Percentiles rank a stretch among this genome's conserved stretches.
Evolutionary conservation across 78 protist species (phyloP).

Genomic region (Monocercomonoides exilis): DNA sequence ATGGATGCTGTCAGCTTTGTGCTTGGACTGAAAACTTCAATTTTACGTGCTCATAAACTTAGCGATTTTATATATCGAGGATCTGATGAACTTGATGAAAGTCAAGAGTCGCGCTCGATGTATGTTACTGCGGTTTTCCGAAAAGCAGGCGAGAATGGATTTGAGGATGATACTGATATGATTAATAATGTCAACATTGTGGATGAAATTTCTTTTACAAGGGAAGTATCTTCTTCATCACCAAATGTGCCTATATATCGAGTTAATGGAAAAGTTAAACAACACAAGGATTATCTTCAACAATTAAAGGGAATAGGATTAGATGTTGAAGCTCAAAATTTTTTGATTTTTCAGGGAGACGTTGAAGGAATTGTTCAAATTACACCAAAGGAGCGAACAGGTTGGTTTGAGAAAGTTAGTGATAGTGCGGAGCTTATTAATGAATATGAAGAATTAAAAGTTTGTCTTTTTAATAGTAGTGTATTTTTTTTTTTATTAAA

Average conservation of each 20-base stretch:
- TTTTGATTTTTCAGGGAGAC: conserved; percentile 36
- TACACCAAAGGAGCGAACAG: conserved; percentile 12
- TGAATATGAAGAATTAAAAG: conserved; percentile 19
- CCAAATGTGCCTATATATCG: background rate
- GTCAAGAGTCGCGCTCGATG: background rate
- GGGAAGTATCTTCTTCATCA: background rate
- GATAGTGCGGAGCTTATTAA: background rate
- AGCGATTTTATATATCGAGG: conserved; percentile 21
- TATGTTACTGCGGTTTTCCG: conserved; percentile 7
- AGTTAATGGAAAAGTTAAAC: background rate
- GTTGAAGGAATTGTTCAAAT: conserved; percentile 8
- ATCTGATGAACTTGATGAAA: background rate
- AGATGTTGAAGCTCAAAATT: background rate
- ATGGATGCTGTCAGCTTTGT: conserved; percentile 27
- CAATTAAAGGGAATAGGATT: conserved; percentile 10
- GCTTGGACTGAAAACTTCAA: background rate
- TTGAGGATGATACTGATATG: background rate
- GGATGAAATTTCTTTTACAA: background rate
- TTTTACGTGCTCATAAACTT: background rate
- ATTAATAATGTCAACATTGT: background rate
- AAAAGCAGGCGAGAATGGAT: background rate
- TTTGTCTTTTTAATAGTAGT: no score
- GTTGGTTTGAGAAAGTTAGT: conserved; percentile 18
- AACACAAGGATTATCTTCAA: background rate
- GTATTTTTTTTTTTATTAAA: no score